Evolutionary conservation across 371 early-diverging fungal species (phyloP).

Genomic region (Mortierella sp.): DNA sequence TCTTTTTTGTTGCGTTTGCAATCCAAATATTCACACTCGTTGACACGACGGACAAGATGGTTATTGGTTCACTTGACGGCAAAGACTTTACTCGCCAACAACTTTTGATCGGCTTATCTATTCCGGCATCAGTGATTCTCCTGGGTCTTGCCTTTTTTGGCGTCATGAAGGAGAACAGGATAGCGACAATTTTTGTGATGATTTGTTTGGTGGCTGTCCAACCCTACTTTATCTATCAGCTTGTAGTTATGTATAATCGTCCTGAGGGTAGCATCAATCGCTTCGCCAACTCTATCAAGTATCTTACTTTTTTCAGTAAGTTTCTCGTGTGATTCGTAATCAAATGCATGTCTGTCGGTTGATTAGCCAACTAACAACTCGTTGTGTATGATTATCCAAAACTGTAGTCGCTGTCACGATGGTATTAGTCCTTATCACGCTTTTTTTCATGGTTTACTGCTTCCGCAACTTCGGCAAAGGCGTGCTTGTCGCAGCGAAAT

Average conservation of each 20-base stretch:
- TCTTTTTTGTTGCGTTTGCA: conserved; percentile 52
- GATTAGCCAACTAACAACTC: neutral
- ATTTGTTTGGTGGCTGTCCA: conserved; percentile 33
- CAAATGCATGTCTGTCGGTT: neutral
- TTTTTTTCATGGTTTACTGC: conserved; percentile 53
- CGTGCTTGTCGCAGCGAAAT: conserved; percentile 33
- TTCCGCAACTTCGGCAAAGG: conserved; percentile 56
- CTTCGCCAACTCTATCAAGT: conserved; percentile 36
- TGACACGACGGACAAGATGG: conserved; percentile 26
- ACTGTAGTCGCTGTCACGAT: conserved; percentile 44
- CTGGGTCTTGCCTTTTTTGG: conserved; percentile 49
- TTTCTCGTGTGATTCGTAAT: neutral
- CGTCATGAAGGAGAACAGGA: conserved; percentile 43
- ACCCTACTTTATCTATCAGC: conserved; percentile 50
- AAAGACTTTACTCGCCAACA: conserved; percentile 34
- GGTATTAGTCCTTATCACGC: conserved; percentile 38
- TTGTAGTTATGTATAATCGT: conserved; percentile 18
- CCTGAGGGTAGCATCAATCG: conserved; percentile 11
- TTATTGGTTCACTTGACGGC: conserved; percentile 21
- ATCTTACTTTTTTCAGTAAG: conserved; percentile 57
- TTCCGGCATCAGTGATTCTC: conserved; percentile 45
- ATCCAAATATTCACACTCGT: conserved; percentile 48
- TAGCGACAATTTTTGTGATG: conserved; percentile 42
- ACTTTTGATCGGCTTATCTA: conserved; percentile 37
- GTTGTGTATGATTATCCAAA: neutral